Conservation (phyloP, 2,329 filamentous ascomycete species). For the Aspergillus pseudonomiae region DNA sequence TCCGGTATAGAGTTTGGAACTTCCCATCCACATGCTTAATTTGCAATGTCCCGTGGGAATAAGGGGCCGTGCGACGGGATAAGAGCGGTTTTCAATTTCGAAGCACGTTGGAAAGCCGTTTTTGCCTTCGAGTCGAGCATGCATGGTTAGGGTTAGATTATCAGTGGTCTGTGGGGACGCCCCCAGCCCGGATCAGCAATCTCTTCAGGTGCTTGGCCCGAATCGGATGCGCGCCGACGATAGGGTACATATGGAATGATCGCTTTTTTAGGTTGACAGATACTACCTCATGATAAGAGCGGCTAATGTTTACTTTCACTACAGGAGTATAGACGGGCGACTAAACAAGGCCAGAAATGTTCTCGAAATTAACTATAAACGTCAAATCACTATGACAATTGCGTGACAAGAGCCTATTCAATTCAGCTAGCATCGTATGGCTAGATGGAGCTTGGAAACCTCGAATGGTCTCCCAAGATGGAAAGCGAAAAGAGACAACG, state of each 20-base stretch:
- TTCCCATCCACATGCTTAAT: not conserved
- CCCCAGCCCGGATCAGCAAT: conserved; percentile 10
- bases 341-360: not conserved
- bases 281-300: not conserved
- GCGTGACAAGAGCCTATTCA: not conserved
- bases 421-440: not conserved
- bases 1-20: not conserved
- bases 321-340: not conserved
- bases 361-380: not conserved
- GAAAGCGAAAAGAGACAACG: not conserved
- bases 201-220: conserved; percentile 8
- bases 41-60: not conserved
- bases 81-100: not conserved
- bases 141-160: conserved; percentile 6
- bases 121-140: not conserved
- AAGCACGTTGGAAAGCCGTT: conserved; percentile 8
- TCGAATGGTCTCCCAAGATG: not conserved
- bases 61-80: not conserved
- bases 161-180: not conserved
- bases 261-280: conserved; percentile 1
- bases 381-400: not conserved
- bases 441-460: not conserved
- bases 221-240: conserved; percentile 1
- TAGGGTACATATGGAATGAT: conserved; percentile 4
- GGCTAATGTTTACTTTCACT: not conserved